These are phyloP conservation scores for Pleurotus citrinopileatus DNA, from an alignment of 768 basidiomycete genomes.

Conservation along the genomic window DNA sequence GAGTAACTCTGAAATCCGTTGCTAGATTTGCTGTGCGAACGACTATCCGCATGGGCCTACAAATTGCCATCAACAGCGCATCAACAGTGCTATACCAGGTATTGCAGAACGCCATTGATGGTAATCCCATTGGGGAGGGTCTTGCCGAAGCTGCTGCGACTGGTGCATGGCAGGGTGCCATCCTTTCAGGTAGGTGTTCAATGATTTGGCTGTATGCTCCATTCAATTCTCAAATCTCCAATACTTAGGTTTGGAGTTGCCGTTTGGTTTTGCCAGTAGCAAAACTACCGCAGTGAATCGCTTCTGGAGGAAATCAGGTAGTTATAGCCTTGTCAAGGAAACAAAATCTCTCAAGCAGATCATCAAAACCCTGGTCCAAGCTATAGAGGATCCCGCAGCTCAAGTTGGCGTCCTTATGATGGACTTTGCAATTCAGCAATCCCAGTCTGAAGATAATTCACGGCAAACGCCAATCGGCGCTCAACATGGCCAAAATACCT, in stretches of 20 bases:
- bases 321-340: too few relatives aligned
- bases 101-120: neutral
- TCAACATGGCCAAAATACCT: neutral
- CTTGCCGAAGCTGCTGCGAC: neutral
- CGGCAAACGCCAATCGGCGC: neutral
- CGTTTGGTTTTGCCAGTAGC: neutral
- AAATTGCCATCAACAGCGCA: neutral
- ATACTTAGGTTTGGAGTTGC: neutral
- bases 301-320: too few relatives aligned
- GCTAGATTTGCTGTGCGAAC: neutral
- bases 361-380: neutral
- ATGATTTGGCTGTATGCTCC: neutral
- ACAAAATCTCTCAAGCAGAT: too few relatives aligned
- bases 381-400: neutral
- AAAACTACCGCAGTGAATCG: neutral
- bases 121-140: neutral
- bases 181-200: neutral
- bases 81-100: neutral
- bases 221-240: neutral
- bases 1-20: neutral
- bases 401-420: neutral
- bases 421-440: neutral
- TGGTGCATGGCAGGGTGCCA: slow-evolving; percentile 2
- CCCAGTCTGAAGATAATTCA: neutral
- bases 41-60: neutral